Evolutionary conservation across 164 flowering plant species (phyloP).

Genomic region (Sextonia rubra): DNA sequence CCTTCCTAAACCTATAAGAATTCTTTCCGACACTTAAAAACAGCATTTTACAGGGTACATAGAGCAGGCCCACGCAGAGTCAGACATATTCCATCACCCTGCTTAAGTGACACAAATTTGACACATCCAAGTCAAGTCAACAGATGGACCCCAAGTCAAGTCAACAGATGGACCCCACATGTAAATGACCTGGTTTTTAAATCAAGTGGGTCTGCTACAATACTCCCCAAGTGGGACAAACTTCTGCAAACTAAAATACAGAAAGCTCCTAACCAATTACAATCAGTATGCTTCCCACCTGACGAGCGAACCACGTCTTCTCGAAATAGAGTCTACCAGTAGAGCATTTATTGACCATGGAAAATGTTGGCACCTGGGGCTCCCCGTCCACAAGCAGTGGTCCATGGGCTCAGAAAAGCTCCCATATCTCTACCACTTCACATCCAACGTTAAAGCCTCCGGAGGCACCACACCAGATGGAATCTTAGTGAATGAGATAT

Average conservation of each 20-base stretch:
- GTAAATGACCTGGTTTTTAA: too few species aligned
- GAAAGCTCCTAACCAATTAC: neutral
- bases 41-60: neutral
- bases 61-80: neutral
- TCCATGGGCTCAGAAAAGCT: neutral
- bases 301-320: neutral
- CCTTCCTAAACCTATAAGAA: neutral
- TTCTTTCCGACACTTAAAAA: neutral
- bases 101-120: too few species aligned
- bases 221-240: neutral
- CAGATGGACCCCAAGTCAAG: neutral
- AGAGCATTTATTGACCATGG: neutral
- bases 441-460: conserved; percentile 66
- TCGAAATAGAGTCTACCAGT: neutral
- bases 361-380: neutral
- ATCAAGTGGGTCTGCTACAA: neutral
- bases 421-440: conserved; percentile 47
- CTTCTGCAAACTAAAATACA: neutral
- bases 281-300: neutral
- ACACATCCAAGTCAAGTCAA: neutral
- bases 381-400: neutral
- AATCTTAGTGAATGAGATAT: conserved; percentile 66
- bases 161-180: neutral
- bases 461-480: conserved; percentile 54
- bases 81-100: neutral